Percentiles rank a stretch among this genome's conserved stretches.
phyloP scores from a whole-genome alignment of 169 alveolate genomes.

The Plasmodium vinckei region DNA sequence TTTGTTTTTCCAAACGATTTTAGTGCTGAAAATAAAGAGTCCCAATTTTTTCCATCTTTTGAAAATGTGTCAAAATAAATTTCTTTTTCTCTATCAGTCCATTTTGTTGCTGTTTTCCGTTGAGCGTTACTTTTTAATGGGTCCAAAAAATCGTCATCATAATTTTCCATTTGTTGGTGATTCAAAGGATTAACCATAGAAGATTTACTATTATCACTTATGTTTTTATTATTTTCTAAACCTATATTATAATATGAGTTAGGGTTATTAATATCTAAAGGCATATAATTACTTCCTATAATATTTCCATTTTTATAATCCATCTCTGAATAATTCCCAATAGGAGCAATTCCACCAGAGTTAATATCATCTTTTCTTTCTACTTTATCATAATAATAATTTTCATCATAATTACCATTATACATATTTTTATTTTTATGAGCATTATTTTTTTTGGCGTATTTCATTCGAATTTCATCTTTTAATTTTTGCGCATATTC shows the following conservation, averaged over 20 bases:
- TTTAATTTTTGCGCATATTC: no score
- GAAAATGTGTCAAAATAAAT: conserved; percentile 46
- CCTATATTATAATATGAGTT: neutral
- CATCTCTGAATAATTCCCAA: neutral
- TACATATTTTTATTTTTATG: neutral
- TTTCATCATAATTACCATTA: neutral
- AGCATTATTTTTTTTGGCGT: no score
- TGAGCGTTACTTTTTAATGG: conserved; percentile 17
- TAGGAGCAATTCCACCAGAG: neutral
- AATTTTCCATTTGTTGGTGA: conserved; percentile 18
- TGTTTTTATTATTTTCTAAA: neutral
- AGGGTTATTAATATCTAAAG: neutral
- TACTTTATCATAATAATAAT: neutral
- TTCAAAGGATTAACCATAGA: conserved; percentile 4
- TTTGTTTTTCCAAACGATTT: conserved; percentile 77
- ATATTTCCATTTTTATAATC: neutral
- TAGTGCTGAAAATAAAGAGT: conserved; percentile 47
- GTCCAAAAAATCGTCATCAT: conserved; percentile 23
- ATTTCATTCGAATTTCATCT: no score
- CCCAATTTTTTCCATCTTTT: conserved; percentile 79
- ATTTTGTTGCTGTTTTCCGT: conserved; percentile 73
- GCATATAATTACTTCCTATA: no score
- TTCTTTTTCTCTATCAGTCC: conserved; percentile 78
- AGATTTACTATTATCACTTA: conserved; percentile 14
- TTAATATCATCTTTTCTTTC: neutral